phyloP scores from a whole-genome alignment of 2,329 filamentous ascomycete genomes.

The Cladosporium phlei region DNA sequence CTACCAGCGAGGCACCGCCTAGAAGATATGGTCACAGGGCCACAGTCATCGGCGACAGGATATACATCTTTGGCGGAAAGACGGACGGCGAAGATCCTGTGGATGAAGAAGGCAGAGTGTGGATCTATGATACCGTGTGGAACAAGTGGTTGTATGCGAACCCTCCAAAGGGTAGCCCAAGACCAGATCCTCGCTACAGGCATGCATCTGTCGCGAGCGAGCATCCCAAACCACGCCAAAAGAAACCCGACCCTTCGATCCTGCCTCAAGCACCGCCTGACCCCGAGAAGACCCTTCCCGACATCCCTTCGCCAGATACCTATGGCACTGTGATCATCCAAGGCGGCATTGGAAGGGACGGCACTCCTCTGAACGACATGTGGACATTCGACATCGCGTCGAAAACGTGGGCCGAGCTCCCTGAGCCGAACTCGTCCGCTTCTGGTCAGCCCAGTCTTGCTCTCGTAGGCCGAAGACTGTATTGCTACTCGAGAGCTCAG shows the following conservation, averaged over 20 bases:
- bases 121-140: constrained; percentile 41
- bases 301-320: constrained; percentile 35
- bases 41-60: constrained; percentile 39
- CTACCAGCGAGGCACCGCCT: constrained; percentile 35
- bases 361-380: constrained; percentile 38
- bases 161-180: constrained; percentile 24
- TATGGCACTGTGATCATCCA: constrained; percentile 51
- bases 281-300: constrained; percentile 38
- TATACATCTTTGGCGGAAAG: constrained; percentile 42
- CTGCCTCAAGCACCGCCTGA: constrained; percentile 39
- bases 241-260: constrained; percentile 22
- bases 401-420: constrained; percentile 48
- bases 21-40: constrained; percentile 39
- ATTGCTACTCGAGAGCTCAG: constrained; percentile 18
- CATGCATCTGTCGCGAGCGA: constrained; percentile 38
- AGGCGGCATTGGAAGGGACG: constrained; percentile 38
- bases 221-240: constrained; percentile 34
- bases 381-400: constrained; percentile 35
- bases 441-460: constrained; percentile 34
- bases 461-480: constrained; percentile 42
- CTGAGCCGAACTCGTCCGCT: constrained; percentile 35
- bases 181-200: constrained; percentile 27
- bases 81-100: constrained; percentile 21
- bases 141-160: constrained; percentile 40
- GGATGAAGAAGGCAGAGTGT: constrained; percentile 37